These are phyloP conservation scores for Aspergillus egyptiacus DNA, from an alignment of 495 filamentous ascomycete species.

Conservation along the genomic window DNA sequence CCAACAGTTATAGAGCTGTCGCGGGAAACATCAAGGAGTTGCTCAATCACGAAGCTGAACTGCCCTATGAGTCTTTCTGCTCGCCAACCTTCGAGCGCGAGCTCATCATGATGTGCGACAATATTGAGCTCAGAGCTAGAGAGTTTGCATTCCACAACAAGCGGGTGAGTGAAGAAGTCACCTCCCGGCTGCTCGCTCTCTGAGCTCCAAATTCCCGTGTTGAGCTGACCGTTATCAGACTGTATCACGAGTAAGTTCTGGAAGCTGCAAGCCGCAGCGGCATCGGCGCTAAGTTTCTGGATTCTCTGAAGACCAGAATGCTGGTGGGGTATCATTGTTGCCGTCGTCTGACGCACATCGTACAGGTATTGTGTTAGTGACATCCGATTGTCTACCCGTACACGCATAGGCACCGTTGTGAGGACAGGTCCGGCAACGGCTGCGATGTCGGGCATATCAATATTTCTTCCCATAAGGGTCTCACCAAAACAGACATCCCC, in stretches of 20 bases:
- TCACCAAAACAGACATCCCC: conserved; percentile 52
- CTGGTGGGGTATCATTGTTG: conserved; percentile 47
- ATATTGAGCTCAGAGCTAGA: conserved; percentile 24
- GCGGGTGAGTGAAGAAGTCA: conserved; percentile 46
- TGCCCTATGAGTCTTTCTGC: conserved; percentile 29
- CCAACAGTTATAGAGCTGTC: conserved; percentile 24
- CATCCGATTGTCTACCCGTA: conserved; percentile 35
- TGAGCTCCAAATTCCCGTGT: conserved; percentile 35
- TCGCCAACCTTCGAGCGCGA: conserved; percentile 33
- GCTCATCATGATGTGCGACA: conserved; percentile 35
- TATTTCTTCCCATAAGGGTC: conserved; percentile 50
- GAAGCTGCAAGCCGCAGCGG: conserved; percentile 53
- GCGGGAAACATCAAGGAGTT: conserved; percentile 27
- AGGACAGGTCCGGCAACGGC: conserved; percentile 50
- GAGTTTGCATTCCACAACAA: conserved; percentile 44
- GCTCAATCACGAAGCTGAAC: conserved; percentile 30
- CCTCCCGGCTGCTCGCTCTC: conserved; percentile 40
- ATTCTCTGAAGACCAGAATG: conserved; percentile 42
- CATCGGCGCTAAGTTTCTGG: conserved; percentile 31
- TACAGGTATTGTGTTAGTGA: conserved; percentile 36
- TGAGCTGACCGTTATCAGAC: conserved; percentile 25
- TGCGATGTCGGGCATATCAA: conserved; percentile 42
- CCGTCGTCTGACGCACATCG: conserved; percentile 35
- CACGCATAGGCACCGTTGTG: conserved; percentile 45
- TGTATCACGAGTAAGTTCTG: conserved; percentile 57